Evolutionary conservation across 2,329 filamentous ascomycete genomes (phyloP).

Genomic region (Camptophora hylomeconis): DNA sequence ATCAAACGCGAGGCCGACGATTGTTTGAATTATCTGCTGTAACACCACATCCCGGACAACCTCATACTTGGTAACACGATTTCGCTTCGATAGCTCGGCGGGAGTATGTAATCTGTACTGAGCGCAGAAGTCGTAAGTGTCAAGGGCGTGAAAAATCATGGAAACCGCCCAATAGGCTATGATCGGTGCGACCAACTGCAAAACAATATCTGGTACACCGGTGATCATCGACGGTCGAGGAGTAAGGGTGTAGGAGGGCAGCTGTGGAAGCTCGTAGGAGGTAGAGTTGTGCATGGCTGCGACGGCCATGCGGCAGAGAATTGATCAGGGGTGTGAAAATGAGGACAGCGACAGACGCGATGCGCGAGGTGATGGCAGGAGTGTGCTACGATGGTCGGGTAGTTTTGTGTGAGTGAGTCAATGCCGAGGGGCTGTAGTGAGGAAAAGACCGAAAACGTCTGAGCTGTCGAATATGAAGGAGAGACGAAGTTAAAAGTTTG

Average conservation of each 20-base stretch:
- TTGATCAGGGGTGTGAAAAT: too few species aligned
- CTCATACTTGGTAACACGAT: constrained; percentile 72
- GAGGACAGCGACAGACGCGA: too few species aligned
- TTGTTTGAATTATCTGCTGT: constrained; percentile 81
- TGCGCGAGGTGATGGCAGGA: too few species aligned
- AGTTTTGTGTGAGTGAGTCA: too few species aligned
- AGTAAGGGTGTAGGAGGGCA: constrained; percentile 66
- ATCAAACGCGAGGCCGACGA: constrained; percentile 54
- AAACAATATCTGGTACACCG: constrained; percentile 67
- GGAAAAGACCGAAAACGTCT: too few species aligned
- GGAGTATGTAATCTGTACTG: constrained; percentile 92
- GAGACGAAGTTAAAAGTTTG: too few species aligned
- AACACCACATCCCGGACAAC: constrained; percentile 82
- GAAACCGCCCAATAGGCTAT: constrained; percentile 82
- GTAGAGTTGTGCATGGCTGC: too few species aligned
- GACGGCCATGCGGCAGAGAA: too few species aligned
- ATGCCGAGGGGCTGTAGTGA: too few species aligned
- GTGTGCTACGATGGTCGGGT: too few species aligned
- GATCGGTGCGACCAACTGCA: constrained; percentile 64
- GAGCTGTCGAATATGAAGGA: too few species aligned
- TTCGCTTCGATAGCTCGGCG: constrained; percentile 74
- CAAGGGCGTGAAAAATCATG: constrained; percentile 74
- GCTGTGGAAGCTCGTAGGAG: constrained; percentile 56
- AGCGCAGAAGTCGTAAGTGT: constrained; percentile 72
- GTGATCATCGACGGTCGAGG: constrained; percentile 60